Conservation (phyloP, 495 filamentous ascomycete genomes). For the Bryoglossum gracile region DNA sequence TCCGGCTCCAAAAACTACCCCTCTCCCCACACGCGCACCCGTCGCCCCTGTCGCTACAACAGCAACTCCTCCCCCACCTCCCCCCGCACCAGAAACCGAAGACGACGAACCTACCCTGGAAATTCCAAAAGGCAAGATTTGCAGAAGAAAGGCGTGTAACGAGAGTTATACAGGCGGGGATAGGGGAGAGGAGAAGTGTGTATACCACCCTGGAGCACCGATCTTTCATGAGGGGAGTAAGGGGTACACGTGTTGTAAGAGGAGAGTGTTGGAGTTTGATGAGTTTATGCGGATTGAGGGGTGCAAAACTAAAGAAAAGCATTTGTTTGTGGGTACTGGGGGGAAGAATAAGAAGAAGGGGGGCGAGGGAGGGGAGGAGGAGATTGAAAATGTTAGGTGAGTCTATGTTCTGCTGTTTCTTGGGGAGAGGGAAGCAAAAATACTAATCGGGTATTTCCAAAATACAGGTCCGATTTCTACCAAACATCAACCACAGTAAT, state of each 20-base stretch:
- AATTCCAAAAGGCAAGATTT: constrained; percentile 65
- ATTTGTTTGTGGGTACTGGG: constrained; percentile 83
- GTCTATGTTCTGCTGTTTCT: constrained; percentile 17
- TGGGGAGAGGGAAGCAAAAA: not conserved
- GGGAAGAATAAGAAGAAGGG: constrained; percentile 46
- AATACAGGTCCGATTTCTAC: constrained; percentile 79
- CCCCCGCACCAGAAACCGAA: constrained; percentile 71
- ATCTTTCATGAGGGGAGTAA: constrained; percentile 98
- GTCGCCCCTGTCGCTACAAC: constrained; percentile 47
- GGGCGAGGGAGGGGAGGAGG: constrained; percentile 49
- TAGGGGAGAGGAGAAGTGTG: constrained; percentile 66
- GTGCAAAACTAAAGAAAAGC: constrained; percentile 71
- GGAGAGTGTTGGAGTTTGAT: constrained; percentile 91
- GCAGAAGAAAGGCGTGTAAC: constrained; percentile 71
- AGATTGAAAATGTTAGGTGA: constrained; percentile 64
- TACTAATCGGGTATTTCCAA: not conserved
- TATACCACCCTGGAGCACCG: constrained; percentile 77
- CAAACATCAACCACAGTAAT: constrained; percentile 82
- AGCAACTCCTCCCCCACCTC: constrained; percentile 52
- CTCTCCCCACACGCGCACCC: constrained; percentile 39
- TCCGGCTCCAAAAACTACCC: constrained; percentile 22
- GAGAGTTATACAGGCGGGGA: constrained; percentile 50
- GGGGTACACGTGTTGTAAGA: constrained; percentile 95
- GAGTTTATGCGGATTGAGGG: constrained; percentile 94
- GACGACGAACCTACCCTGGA: constrained; percentile 70